Evolutionary conservation across 805 yeast species (phyloP).

Genomic region (Pichia manshurica): DNA sequence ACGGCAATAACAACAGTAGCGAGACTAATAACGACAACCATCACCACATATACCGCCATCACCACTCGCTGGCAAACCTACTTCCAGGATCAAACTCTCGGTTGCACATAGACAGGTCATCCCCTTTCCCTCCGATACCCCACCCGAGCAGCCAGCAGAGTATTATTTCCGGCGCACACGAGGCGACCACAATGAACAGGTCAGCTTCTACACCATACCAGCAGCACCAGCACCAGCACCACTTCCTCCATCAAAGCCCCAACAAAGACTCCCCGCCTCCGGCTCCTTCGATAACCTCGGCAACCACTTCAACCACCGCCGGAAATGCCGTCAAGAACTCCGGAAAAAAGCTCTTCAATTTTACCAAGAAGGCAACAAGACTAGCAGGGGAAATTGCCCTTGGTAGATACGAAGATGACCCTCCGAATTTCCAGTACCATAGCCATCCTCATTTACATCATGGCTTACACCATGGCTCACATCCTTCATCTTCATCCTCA

Average conservation of each 20-base stretch:
- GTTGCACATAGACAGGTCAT: no score
- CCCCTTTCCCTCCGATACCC: no score
- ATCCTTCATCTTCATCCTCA: no score
- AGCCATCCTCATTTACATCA: no score
- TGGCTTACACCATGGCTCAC: not conserved
- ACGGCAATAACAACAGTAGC: no score
- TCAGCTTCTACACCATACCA: not conserved
- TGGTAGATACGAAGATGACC: constrained; percentile 20
- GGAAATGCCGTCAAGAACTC: not conserved
- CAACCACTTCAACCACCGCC: not conserved
- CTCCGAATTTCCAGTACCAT: no score
- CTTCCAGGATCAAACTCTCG: not conserved
- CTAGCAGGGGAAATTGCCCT: constrained; percentile 31
- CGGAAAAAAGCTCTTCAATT: constrained; percentile 14
- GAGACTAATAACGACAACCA: not conserved
- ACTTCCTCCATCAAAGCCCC: not conserved
- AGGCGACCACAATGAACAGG: not conserved
- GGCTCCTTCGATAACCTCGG: not conserved
- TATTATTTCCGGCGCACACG: not conserved
- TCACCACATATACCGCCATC: not conserved
- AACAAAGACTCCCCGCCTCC: not conserved
- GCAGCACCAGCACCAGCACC: not conserved
- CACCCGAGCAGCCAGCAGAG: no score
- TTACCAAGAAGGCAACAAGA: constrained; percentile 26
- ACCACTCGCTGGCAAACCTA: not conserved